Base-by-base conservation (phyloP, 148 eudicot genomes). In the Camellia sinensis region DNA sequence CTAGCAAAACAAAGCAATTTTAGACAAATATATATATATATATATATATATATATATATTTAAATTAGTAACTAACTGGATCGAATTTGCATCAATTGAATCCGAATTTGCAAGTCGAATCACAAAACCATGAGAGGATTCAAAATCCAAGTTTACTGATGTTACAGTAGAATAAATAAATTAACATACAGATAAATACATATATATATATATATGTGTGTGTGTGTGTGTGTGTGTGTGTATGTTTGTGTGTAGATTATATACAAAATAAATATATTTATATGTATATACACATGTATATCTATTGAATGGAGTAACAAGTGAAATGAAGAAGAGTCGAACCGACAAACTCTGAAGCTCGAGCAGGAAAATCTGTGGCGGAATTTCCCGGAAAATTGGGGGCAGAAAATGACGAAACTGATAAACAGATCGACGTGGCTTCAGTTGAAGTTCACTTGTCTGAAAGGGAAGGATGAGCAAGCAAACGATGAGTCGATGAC, bases 331-430 rank as follows among this genome's bases (percentile, higher is more conserved):
- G 41, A 69, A 44, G 15, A n/a, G 54, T 67, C 46, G 71, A 12
- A 80, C 70, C 73, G 76, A 82, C 86, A 68, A 68, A 64, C 61
- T 79, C 37, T n/a, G 52, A 37, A 78, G 75, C 78, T 77, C 73
- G 73, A 48, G 52, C 6, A 5, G 52, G 82, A 72, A 72, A 82
- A 83, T 46, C 87, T 81, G 87, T 84, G 90, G 90, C 84, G 86
- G 87, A 86, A 9, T 79, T 81, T 73, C 61, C 2, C 22, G 57
- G 72, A 40, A 80, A 73, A 10, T 64, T 17, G 46, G 46, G 54
- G 69, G n/a, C 73, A 52, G 78, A 73, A 80, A 80, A 72, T 53
- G 78, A 80, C 82, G 52, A 44, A 64, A 60, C 62, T 12, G 56
- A 41, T 50, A 17, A 71, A 45, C 12, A 19, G 68, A 76, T 63